Base-by-base conservation (phyloP, 106 monocot genomes). In the Apostasia ramifera region DNA sequence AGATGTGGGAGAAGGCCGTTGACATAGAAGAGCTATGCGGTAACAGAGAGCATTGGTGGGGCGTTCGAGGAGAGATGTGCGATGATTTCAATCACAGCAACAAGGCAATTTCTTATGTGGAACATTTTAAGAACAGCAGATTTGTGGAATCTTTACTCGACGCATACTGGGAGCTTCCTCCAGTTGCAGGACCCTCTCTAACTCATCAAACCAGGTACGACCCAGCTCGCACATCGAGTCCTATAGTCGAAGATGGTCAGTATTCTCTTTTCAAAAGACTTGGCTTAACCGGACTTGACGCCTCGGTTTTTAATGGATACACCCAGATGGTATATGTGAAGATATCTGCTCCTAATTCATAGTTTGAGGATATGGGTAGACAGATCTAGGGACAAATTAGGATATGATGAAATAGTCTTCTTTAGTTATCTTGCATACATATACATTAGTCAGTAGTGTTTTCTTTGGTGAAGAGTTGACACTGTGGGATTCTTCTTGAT, bases 111-210 rank as follows among this genome's bases (percentile, higher is more conserved):
- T 81, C 88, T 13, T 66, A 85, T 50, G 65, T 61, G 0, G 85
- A 89, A 47, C 89, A 89, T 78, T 85, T 89, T 64, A 77, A 71
- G 61, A 89, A 80, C 73, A 82, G 89, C 77, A 79, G 84, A 60
- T 80, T 74, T 53, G 70, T 89, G 49, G 89, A 89, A 62, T 85
- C 85, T 6, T 67, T 80, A 2, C 55, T 89, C 44, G 89, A 89
- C 53, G 71, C 82, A 10, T 89, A 89, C 42, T 89, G 89, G 89
- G 89, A 89, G 54, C 80, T 85, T 12, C 89, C 89, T 1, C 85
- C 85, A 5, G 85, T 82, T 41, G 89, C 89, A 1, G 89, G 85
- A 3, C 80, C 89, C 1, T 84, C 89, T 0, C 80, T 89, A 10
- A 89, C 82, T 3, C 89, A 85, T 57, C 89, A 89, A 67, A 75